A percentile compares a stretch with the other conserved stretches of the same genome.
These are phyloP conservation scores for Artemisia annua DNA, from an alignment of 129 eudicot genomes.

Conservation along the genomic window DNA sequence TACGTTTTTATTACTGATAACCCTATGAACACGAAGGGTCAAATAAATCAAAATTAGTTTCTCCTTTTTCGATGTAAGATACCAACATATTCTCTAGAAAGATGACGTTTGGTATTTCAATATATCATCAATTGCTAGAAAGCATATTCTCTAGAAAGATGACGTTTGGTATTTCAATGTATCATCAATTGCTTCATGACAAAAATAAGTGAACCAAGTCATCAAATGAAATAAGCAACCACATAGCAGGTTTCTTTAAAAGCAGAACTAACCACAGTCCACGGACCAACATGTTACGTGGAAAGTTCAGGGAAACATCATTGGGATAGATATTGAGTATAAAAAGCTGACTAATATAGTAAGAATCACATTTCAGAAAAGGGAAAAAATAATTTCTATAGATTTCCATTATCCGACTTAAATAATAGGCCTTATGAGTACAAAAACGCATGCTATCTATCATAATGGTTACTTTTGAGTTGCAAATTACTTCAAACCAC, in stretches of 20 bases:
- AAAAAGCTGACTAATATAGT: not conserved
- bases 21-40: too few species aligned
- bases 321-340: not conserved
- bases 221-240: not conserved
- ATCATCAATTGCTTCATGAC: not conserved
- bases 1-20: too few species aligned
- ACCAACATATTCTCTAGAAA: too few species aligned
- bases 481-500: not conserved
- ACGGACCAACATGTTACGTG: not conserved
- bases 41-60: too few species aligned
- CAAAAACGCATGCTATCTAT: not conserved
- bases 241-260: not conserved
- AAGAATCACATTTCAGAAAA: constrained; percentile 8
- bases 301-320: not conserved
- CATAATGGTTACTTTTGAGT: not conserved
- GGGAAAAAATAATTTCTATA: not conserved
- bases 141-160: too few species aligned
- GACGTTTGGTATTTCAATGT: too few species aligned
- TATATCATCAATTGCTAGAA: too few species aligned
- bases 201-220: not conserved
- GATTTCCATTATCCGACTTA: not conserved
- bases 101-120: too few species aligned
- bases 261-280: not conserved
- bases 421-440: not conserved
- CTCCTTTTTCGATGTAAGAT: too few species aligned